Percentiles rank a stretch among this genome's conserved stretches.
These are phyloP conservation scores for Corylus avellana DNA, from an alignment of 306 rosid genomes.

Conservation along the genomic window DNA sequence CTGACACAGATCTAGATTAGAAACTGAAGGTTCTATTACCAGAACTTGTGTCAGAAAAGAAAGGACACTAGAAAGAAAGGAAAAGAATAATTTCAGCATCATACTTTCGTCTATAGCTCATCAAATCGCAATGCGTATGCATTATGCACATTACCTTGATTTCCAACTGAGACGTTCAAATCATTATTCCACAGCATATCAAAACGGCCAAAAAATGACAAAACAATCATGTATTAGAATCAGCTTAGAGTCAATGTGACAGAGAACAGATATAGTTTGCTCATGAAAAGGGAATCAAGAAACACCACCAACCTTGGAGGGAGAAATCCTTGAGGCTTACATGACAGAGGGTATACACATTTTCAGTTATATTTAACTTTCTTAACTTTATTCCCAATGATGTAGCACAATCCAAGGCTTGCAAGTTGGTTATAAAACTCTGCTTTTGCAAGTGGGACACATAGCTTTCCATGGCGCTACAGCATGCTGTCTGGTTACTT, in stretches of 20 bases:
- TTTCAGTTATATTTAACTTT: constrained; percentile 54
- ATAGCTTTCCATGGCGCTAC: constrained; percentile 79
- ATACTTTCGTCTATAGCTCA: neutral
- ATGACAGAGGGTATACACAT: constrained; percentile 80
- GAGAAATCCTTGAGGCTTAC: constrained; percentile 93
- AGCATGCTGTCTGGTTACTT: constrained; percentile 71
- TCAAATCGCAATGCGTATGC: neutral
- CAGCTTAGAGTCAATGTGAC: constrained; percentile 19
- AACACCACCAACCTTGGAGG: constrained; percentile 74
- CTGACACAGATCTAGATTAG: neutral
- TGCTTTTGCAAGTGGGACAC: constrained; percentile 95
- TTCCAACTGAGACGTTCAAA: constrained; percentile 67
- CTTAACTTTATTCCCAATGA: constrained; percentile 75
- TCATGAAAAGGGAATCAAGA: constrained; percentile 18
- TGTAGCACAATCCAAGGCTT: constrained; percentile 92
- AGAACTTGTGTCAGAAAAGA: neutral
- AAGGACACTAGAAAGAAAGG: neutral
- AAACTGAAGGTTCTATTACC: neutral
- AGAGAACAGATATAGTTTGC: constrained; percentile 14
- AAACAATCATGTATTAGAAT: constrained; percentile 38
- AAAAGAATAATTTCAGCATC: neutral
- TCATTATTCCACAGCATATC: constrained; percentile 40
- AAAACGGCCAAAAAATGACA: constrained; percentile 23
- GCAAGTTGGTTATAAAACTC: constrained; percentile 90
- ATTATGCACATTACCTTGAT: constrained; percentile 62